phyloP scores from a whole-genome alignment of 1,139 yeast species.

The Candida freyschussii region DNA sequence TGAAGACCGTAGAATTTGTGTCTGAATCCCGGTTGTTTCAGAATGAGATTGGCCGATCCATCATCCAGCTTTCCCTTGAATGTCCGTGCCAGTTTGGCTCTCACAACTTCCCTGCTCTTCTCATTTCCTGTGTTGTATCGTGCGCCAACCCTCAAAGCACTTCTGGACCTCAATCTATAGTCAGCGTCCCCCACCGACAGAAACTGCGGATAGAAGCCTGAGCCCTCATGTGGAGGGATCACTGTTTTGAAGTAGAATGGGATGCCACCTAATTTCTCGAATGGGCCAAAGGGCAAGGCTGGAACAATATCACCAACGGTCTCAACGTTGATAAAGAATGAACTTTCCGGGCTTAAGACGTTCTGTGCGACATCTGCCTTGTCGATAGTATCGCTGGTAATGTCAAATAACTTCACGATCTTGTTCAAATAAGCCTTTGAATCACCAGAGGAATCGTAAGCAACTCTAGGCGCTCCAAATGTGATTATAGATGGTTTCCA shows the following conservation, averaged over 20 bases:
- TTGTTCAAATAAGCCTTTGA: neutral
- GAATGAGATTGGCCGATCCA: no score
- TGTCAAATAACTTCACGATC: slow-evolving; percentile 2
- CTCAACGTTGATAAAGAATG: slow-evolving; percentile 5
- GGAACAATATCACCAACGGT: slow-evolving; percentile 5
- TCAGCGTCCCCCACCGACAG: slow-evolving; percentile 2
- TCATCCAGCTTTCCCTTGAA: neutral
- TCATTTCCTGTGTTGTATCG: slow-evolving; percentile 2
- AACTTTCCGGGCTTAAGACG: neutral
- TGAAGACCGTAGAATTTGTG: no score
- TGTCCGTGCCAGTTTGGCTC: neutral
- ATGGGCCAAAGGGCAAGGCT: slow-evolving; percentile 1
- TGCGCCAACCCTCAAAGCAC: slow-evolving; percentile 1
- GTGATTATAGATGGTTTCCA: slow-evolving; percentile 48
- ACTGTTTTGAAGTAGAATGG: slow-evolving; percentile 2
- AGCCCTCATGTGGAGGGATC: neutral
- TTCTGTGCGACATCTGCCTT: neutral
- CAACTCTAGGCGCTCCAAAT: slow-evolving; percentile 57
- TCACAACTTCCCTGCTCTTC: neutral
- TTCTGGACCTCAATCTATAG: slow-evolving; percentile 5
- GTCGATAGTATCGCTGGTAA: slow-evolving; percentile 3
- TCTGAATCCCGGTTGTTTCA: no score
- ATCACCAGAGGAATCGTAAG: neutral
- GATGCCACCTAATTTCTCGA: slow-evolving; percentile 5
- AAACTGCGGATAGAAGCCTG: slow-evolving; percentile 4